phyloP scores from a whole-genome alignment of 495 filamentous ascomycete genomes.

The Astrothelium macrocarpum region DNA sequence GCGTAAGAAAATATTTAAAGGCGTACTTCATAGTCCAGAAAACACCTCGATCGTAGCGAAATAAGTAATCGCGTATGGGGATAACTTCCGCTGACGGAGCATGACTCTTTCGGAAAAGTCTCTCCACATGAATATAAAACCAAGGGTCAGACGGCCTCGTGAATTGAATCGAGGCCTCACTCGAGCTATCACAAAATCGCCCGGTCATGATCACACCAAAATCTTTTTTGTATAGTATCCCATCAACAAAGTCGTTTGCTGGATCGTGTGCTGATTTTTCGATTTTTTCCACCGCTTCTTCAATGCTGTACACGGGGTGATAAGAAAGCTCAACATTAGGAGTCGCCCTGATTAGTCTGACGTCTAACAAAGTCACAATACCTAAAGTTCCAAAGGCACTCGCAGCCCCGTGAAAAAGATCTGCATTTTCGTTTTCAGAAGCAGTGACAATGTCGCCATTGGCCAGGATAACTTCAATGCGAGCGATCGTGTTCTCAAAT shows the following conservation, averaged over 20 bases:
- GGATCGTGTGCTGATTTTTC: constrained; percentile 32
- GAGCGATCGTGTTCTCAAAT: constrained; percentile 45
- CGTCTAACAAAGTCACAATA: constrained; percentile 45
- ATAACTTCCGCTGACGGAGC: constrained; percentile 37
- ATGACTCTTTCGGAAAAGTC: constrained; percentile 4
- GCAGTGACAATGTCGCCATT: constrained; percentile 42
- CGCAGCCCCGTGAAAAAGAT: constrained; percentile 48
- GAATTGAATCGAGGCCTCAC: constrained; percentile 23
- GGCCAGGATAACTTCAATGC: constrained; percentile 52
- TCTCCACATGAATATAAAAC: constrained; percentile 26
- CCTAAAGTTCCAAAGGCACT: constrained; percentile 49
- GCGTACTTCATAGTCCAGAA: constrained; percentile 51
- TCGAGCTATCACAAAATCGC: constrained; percentile 34
- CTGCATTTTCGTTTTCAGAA: constrained; percentile 31
- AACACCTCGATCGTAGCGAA: constrained; percentile 51
- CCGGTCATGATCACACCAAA: constrained; percentile 48
- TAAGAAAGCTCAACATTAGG: constrained; percentile 50
- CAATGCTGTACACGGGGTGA: constrained; percentile 32
- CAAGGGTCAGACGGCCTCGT: constrained; percentile 24
- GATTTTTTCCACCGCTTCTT: constrained; percentile 21
- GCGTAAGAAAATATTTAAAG: constrained; percentile 45
- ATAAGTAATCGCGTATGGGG: constrained; percentile 47
- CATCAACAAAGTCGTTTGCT: constrained; percentile 30
- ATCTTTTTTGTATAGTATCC: constrained; percentile 40
- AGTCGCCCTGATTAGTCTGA: constrained; percentile 43